These are phyloP conservation scores for Euptelea pleiosperma DNA, from an alignment of 164 flowering plant species.

Conservation along the genomic window DNA sequence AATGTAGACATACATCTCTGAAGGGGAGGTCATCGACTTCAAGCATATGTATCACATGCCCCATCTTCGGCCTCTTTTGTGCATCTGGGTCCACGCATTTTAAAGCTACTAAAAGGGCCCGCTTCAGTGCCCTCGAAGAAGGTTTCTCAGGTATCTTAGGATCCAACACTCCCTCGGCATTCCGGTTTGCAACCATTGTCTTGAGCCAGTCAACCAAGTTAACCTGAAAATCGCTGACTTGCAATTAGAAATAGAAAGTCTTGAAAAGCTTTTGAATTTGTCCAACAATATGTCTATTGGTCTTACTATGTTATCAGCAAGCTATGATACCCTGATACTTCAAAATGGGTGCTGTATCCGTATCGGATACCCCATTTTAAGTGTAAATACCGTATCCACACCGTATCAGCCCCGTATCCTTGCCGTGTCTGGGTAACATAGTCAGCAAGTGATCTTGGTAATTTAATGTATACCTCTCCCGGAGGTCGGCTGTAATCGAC, in stretches of 20 bases:
- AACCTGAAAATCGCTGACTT: conserved; percentile 38
- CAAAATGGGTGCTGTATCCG: no score
- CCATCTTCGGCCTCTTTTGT: conserved; percentile 75
- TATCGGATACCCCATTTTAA: no score
- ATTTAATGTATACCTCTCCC: conserved; percentile 50
- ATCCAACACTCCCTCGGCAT: conserved; percentile 61
- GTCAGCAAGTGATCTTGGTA: not conserved
- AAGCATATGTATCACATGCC: conserved; percentile 69
- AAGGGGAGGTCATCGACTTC: conserved; percentile 54
- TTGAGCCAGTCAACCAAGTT: conserved; percentile 73
- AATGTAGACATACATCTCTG: conserved; percentile 38
- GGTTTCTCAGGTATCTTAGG: conserved; percentile 62
- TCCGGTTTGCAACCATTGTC: conserved; percentile 54
- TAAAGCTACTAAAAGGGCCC: conserved; percentile 62
- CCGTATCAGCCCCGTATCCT: no score
- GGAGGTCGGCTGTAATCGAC: conserved; percentile 62
- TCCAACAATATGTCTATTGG: no score
- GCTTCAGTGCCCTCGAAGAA: conserved; percentile 53
- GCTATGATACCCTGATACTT: no score
- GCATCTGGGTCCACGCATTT: conserved; percentile 69
- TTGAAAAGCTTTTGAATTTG: not conserved
- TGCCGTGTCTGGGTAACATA: no score
- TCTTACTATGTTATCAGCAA: not conserved
- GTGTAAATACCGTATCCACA: no score
- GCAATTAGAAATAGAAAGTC: not conserved